Evolutionary conservation across 1,284 basidiomycete genomes (phyloP), one percentile per base, ranked within the genome.

Genomic region (Leccinum glutinopallens): DNA sequence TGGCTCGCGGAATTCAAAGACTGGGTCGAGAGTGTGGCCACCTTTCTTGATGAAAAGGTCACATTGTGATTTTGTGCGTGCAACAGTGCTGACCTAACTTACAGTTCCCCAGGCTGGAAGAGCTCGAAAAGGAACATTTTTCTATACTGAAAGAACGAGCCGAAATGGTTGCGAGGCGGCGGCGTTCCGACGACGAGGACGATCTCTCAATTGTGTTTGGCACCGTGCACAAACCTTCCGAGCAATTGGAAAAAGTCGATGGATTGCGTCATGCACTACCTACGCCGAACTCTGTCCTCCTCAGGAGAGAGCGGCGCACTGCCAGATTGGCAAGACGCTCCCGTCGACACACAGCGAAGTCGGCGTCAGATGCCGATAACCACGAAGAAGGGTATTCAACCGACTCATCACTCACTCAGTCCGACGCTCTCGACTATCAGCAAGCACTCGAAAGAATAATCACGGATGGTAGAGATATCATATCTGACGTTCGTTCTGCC

Each of bases 31-130:
- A 88, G 87, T 69, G 85, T 97, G 5, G 95, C 93, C 2, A 84
- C 84, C 4, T 97, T 98, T 75, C 80, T 98, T 43, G 95, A 97
- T 72, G 93, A 95, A 76, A 98, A 98, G 87, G 94, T 94, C 54
- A 5, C 3, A 71, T 67, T 60, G 25, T 49, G 29, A 35, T 37
- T 63, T 33, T 63, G 22, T 10, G 51, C 2, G 9, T 4, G 9
- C 7, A n/a, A 39, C 39, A 29, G 59, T 59, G 15, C 62, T 70
- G 19, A 72, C 46, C 22, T 35, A 49, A n/a, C 58, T 58, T 32
- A n/a, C 65, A 96, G 94, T 94, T 89, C 72, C 94, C 95, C 2
- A 79, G 81, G 60, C 80, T 98, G 17, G 94, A 97, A 74, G 87
- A 85, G 63, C 84, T 97, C n/a, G 96, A 97, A 75, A 84, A 88